phyloP scores from a whole-genome alignment of 108 stramenopile genomes.

The Ochromonas danica region DNA sequence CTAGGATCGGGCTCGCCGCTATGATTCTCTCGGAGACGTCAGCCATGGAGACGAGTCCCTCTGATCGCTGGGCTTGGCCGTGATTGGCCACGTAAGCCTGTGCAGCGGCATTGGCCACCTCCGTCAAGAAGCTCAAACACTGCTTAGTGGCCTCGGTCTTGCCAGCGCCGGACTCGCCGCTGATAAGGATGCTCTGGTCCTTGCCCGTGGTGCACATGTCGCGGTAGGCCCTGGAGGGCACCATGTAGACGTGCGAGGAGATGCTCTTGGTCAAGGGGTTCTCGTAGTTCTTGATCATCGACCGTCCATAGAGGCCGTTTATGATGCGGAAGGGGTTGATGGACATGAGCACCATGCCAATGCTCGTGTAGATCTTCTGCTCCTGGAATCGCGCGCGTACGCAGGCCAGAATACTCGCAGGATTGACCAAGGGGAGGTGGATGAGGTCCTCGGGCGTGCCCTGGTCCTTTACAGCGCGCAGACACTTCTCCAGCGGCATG shows the following conservation, averaged over 20 bases:
- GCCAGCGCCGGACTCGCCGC: constrained; percentile 54
- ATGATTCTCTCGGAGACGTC: constrained; percentile 3
- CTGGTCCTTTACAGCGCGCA: not conserved
- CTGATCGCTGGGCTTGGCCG: too few species aligned
- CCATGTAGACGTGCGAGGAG: constrained; percentile 7
- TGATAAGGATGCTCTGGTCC: constrained; percentile 50
- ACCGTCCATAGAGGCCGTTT: constrained; percentile 2
- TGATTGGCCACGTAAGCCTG: not conserved
- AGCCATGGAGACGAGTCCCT: not conserved
- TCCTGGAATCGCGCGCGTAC: constrained; percentile 18
- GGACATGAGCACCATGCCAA: constrained; percentile 28
- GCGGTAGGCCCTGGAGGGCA: constrained; percentile 22
- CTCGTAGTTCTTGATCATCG: constrained; percentile 5
- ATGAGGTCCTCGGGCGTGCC: not conserved
- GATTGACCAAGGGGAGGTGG: not conserved
- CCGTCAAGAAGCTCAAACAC: constrained; percentile 29
- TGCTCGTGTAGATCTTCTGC: constrained; percentile 23
- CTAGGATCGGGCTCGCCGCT: constrained; percentile 30
- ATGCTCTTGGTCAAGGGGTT: not conserved
- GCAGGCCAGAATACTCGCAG: constrained; percentile 9
- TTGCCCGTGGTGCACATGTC: constrained; percentile 24
- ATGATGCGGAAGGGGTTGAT: constrained; percentile 25
- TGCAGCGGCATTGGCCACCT: constrained; percentile 39
- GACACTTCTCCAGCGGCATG: not conserved
- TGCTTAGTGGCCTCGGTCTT: constrained; percentile 34